Base-by-base conservation (phyloP, 352 stramenopile genomes). In the Pythium aristosporum region DNA sequence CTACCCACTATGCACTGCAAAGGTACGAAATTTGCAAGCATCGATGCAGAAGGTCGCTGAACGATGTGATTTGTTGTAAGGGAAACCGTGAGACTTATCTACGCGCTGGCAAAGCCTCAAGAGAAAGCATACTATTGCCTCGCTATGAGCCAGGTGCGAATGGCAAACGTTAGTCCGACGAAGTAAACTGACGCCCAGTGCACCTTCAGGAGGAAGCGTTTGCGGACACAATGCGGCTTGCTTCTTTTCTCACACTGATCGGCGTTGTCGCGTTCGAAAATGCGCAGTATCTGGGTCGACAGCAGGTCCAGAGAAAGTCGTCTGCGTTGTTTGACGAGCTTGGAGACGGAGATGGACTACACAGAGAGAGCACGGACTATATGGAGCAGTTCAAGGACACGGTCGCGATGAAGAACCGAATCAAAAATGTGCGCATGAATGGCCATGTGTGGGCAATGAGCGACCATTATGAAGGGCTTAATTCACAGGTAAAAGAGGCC, bases 191-290 rank as follows among this genome's bases (percentile, higher is more conserved):
- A 46, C 39, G 8, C 3, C 39, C 16, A 15, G 8, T 46, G 39
- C 21, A 7, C 16, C 39, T 15, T 46, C 18, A 72, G 66, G 66
- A 72, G 23, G 41, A 62, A 51, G 66, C 66, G 4, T 72, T 72
- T 36, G 25, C 9, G 12, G 39, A 28, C 36, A 23, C 23, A 16
- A 34, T n/a, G 5, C 30, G 41, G 6, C 36, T 72, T 23, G 48
- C 32, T 5, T 51, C 54, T 28, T 72, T 72, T 36, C 13, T 72
- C 2, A 51, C 60, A 12, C 43, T 72, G 0, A 16, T 72, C 37
- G 66, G 66, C 32, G 37, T 68, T 2, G 28, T 72, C 16, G 66
- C 66, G 16, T 51, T 42, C 30, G 61, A 68, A 15, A 68, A 72
- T 43, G 60, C 61, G 8, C 15, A 25, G 12, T 68, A 62, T 39